Evolutionary conservation across 2,329 filamentous ascomycete genomes (phyloP).

Genomic region (Fusarium foetens): DNA sequence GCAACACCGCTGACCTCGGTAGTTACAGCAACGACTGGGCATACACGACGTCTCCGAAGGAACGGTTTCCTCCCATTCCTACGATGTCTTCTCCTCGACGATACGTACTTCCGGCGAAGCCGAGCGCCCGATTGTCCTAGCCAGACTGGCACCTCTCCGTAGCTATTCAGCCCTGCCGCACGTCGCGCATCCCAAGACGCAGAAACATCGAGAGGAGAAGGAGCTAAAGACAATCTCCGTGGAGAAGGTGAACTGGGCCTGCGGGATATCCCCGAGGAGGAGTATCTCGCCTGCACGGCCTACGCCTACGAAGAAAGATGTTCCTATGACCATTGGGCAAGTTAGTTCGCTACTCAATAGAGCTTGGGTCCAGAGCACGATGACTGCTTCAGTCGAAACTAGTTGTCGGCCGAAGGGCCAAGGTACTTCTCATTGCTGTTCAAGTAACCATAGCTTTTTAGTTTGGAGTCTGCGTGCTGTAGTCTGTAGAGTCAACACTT

Average conservation of each 20-base stretch:
- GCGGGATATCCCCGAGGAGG: no score
- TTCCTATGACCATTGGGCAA: neutral
- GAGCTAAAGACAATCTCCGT: no score
- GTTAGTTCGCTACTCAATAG: neutral
- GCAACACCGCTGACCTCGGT: neutral
- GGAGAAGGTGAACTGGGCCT: neutral
- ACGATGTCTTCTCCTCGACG: neutral
- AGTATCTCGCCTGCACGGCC: neutral
- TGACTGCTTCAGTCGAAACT: neutral
- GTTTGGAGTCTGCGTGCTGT: rapidly evolving
- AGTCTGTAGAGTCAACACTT: neutral
- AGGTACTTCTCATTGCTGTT: neutral
- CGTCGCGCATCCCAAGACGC: no score
- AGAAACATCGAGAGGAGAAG: neutral
- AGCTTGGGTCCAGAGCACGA: neutral
- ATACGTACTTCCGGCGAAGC: neutral
- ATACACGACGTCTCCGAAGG: neutral
- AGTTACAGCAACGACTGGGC: no score
- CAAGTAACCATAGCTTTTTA: neutral
- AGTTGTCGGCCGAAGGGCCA: rapidly evolving
- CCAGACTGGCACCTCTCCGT: neutral
- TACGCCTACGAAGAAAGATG: neutral
- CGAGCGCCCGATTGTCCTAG: no score
- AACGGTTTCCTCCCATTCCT: no score
- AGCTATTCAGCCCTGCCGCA: neutral